Conservation (phyloP, 352 stramenopile genomes). For the Blastocystis sp. region DNA sequence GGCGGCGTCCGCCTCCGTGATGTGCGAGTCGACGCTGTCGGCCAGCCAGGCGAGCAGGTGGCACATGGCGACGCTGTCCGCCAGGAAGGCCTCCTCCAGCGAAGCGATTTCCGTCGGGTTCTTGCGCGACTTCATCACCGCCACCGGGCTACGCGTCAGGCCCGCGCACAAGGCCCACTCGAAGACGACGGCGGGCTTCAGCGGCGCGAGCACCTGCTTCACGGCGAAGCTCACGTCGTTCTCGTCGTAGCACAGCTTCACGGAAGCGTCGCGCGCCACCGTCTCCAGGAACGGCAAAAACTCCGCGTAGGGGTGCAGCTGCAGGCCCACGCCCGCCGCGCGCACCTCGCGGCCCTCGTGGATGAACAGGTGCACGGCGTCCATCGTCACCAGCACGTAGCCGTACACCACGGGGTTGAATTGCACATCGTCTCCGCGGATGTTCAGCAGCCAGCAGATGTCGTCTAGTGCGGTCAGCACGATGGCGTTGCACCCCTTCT, state of each 20-base stretch:
- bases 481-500: slow-evolving; percentile 76
- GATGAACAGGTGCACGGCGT: slow-evolving; percentile 86
- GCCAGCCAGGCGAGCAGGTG: slow-evolving; percentile 84
- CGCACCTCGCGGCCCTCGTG: slow-evolving; percentile 76
- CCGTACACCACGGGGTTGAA: slow-evolving; percentile 94
- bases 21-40: slow-evolving; percentile 74
- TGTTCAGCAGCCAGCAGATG: slow-evolving; percentile 90
- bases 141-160: slow-evolving; percentile 72
- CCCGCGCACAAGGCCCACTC: not conserved
- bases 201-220: not conserved
- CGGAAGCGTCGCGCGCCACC: not conserved
- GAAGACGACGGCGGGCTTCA: slow-evolving; percentile 13
- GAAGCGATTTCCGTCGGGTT: slow-evolving; percentile 88
- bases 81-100: slow-evolving; percentile 88
- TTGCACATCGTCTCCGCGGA: slow-evolving; percentile 90
- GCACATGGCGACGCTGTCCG: slow-evolving; percentile 88
- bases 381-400: slow-evolving; percentile 87
- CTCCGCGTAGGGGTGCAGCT: slow-evolving; percentile 45
- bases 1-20: slow-evolving; percentile 81
- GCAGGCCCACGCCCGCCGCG: slow-evolving; percentile 56
- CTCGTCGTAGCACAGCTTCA: slow-evolving; percentile 26
- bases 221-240: slow-evolving; percentile 40
- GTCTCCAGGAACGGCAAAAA: slow-evolving; percentile 29
- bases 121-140: slow-evolving; percentile 85
- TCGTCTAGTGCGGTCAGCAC: slow-evolving; percentile 93